A percentile compares a stretch with the other conserved stretches of the same genome.
These are phyloP conservation scores for Coemansia sp. DNA, from an alignment of 192 early-diverging fungal species.

Conservation along the genomic window DNA sequence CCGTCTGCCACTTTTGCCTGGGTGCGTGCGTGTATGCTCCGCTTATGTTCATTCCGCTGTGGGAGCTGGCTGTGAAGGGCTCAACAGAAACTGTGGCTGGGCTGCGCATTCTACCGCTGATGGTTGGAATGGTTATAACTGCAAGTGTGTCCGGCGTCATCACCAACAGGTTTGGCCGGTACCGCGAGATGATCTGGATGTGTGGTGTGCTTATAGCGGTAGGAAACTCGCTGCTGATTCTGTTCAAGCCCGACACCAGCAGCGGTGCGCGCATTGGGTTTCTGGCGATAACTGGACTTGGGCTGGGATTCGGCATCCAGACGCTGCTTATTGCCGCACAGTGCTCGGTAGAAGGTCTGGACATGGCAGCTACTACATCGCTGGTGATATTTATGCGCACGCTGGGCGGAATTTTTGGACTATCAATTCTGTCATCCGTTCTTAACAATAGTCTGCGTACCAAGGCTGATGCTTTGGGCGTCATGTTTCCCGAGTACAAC, in stretches of 20 bases:
- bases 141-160: slow-evolving; percentile 65
- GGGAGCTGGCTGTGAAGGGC: slow-evolving; percentile 54
- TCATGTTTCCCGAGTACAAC: slow-evolving; percentile 47
- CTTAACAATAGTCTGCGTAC: slow-evolving; percentile 61
- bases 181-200: slow-evolving; percentile 63
- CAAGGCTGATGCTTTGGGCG: slow-evolving; percentile 16
- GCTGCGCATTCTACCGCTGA: slow-evolving; percentile 72
- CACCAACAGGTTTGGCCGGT: slow-evolving; percentile 58
- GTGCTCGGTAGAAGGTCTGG: slow-evolving; percentile 57
- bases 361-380: slow-evolving; percentile 70
- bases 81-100: slow-evolving; percentile 69
- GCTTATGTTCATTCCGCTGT: slow-evolving; percentile 65
- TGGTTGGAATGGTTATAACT: slow-evolving; percentile 67
- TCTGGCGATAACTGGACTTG: slow-evolving; percentile 69
- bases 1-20: slow-evolving; percentile 31
- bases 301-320: slow-evolving; percentile 76
- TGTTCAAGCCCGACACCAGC: slow-evolving; percentile 51
- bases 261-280: slow-evolving; percentile 64
- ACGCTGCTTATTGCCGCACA: slow-evolving; percentile 71
- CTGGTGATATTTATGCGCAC: slow-evolving; percentile 65
- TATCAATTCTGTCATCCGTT: slow-evolving; percentile 62
- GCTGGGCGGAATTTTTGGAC: slow-evolving; percentile 60
- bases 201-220: slow-evolving; percentile 63
- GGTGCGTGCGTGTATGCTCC: slow-evolving; percentile 61
- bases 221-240: slow-evolving; percentile 66